Evolutionary conservation across 139 green algal species (phyloP), one percentile per base, ranked within the genome.

Genomic region (Nannochloris sp.): DNA sequence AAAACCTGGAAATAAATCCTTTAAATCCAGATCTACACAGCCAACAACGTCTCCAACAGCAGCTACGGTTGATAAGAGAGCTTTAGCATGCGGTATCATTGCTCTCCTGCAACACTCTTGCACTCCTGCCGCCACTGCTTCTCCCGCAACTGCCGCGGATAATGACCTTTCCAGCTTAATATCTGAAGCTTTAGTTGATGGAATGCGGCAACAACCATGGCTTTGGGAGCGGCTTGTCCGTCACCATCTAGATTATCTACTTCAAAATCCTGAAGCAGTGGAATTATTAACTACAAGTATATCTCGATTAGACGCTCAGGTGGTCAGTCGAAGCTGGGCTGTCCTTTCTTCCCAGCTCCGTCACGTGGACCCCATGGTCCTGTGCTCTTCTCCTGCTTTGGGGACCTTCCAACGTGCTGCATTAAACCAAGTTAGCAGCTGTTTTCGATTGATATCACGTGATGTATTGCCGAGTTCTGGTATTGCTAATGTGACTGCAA

Each of bases 201-300:
- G 48, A 44, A 64, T 72, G 27, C 65, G 65, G 27, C 53, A 62
- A 15, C 65, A 72, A 14, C 10, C 15, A 31, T 72, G 65, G 65
- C 25, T 72, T 24, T 72, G 65, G 65, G 54, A 72, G 54, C 25
- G 57, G 35, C 15, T 72, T 29, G 37, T 62, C 44, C 53, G 55
- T 27, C 51, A 54, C 48, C 53, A 72, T 34, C 34, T 72, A 24
- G 4, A 35, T 4, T 56, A 65, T 23, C 6, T 72, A 14, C 25
- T 72, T 32, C 65, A 66, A 45, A 44, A 37, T 34, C 65, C 65
- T n/a, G 65, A 35, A 23, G 65, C 65, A 14, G 54, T 57, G 19
- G 44, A 38, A 57, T 23, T 57, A 14, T 13, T 51, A 19, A 27
- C 42, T 19, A 19, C 19, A 19, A 19, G 19, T 19, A 19, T 51